Percentiles rank a stretch among this genome's conserved stretches.
Evolutionary conservation across 768 basidiomycete genomes (phyloP).

Genomic region (Lactarius quietus): DNA sequence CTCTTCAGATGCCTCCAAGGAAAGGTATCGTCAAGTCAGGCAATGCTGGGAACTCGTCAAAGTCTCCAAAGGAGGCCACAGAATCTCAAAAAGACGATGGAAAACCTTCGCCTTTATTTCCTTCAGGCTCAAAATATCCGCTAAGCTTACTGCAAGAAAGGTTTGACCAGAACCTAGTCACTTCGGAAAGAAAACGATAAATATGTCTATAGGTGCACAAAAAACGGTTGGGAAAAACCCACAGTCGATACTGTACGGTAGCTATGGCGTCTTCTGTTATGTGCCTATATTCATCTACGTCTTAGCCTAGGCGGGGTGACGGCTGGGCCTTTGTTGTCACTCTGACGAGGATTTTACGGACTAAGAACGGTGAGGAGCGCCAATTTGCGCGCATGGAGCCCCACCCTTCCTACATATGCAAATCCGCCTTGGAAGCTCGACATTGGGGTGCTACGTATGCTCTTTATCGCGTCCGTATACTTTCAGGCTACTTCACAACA

Average conservation of each 20-base stretch:
- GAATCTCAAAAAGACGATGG: constrained; percentile 28
- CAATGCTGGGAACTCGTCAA: constrained; percentile 85
- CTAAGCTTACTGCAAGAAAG: constrained; percentile 77
- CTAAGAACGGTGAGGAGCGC: constrained; percentile 49
- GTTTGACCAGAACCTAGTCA: constrained; percentile 32
- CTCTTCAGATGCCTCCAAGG: constrained; percentile 52
- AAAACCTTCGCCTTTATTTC: constrained; percentile 59
- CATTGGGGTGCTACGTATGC: constrained; percentile 92
- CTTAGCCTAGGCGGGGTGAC: constrained; percentile 45
- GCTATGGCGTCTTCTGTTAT: background rate
- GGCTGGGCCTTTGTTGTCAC: constrained; percentile 66
- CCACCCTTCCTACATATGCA: constrained; percentile 61
- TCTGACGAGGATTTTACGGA: constrained; percentile 65
- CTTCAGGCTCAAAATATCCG: constrained; percentile 82
- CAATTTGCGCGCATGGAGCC: constrained; percentile 73
- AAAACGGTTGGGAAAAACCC: constrained; percentile 86
- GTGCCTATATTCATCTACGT: constrained; percentile 19
- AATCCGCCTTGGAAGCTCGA: constrained; percentile 75
- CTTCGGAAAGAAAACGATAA: background rate
- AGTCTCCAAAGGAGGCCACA: constrained; percentile 33
- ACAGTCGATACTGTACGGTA: constrained; percentile 63
- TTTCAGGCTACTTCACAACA: constrained; percentile 6
- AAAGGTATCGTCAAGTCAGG: constrained; percentile 84
- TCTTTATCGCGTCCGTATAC: constrained; percentile 71
- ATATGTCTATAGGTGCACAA: constrained; percentile 64